A percentile compares a stretch with the other conserved stretches of the same genome.
These are phyloP conservation scores for Hyaloscypha finlandica DNA, from an alignment of 495 filamentous ascomycete genomes.

Conservation along the genomic window DNA sequence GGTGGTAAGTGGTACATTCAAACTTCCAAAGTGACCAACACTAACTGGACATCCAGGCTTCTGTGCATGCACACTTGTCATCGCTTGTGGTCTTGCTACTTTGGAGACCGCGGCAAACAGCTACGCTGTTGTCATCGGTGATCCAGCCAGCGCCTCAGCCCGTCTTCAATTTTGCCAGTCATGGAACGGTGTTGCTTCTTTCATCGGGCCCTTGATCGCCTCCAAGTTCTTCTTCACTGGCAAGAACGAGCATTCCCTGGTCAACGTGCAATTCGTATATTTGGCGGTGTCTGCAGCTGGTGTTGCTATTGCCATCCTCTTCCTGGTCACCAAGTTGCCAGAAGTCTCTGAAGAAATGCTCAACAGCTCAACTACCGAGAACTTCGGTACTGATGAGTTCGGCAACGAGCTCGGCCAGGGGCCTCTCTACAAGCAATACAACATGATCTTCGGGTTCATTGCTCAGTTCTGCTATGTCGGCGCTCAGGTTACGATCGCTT, in stretches of 20 bases:
- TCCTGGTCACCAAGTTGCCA: constrained; percentile 50
- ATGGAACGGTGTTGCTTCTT: constrained; percentile 69
- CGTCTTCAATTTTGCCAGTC: constrained; percentile 69
- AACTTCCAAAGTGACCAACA: too few relatives aligned
- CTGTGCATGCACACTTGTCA: constrained; percentile 62
- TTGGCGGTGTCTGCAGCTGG: constrained; percentile 39
- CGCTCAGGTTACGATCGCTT: constrained; percentile 61
- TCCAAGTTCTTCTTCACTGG: constrained; percentile 67
- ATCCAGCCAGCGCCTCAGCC: constrained; percentile 48
- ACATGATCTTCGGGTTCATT: constrained; percentile 61
- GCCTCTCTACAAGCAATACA: constrained; percentile 63
- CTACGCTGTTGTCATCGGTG: constrained; percentile 60
- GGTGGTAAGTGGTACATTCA: constrained; percentile 41
- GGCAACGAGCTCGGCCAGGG: constrained; percentile 33
- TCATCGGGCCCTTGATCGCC: constrained; percentile 66
- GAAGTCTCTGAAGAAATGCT: constrained; percentile 51
- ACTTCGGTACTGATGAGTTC: constrained; percentile 27
- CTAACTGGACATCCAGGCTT: constrained; percentile 36
- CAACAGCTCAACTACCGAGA: constrained; percentile 17
- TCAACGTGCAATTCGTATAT: constrained; percentile 59
- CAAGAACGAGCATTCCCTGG: constrained; percentile 45
- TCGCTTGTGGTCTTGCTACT: constrained; percentile 62
- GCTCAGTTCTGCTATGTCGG: constrained; percentile 76
- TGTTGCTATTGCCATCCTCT: constrained; percentile 58
- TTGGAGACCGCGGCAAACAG: constrained; percentile 69